A percentile compares a stretch with the other conserved stretches of the same genome.
Evolutionary conservation across 2,329 filamentous ascomycete genomes (phyloP).

Genomic region (Pseudogymnoascus sp.): DNA sequence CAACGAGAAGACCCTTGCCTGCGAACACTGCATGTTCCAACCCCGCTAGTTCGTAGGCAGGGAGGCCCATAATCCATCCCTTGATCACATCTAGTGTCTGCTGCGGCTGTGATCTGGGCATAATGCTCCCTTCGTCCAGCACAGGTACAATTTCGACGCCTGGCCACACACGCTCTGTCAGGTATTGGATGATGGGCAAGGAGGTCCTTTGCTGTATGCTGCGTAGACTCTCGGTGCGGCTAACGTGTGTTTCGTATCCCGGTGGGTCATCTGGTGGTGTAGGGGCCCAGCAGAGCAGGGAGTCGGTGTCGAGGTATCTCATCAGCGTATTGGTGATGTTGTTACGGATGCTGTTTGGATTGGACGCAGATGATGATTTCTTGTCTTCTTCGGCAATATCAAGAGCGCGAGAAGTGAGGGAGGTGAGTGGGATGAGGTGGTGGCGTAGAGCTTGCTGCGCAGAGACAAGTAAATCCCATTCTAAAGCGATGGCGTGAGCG

Average conservation of each 20-base stretch:
- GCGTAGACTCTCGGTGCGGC: constrained; percentile 51
- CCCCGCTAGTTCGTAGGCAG: constrained; percentile 75
- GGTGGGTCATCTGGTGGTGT: constrained; percentile 42
- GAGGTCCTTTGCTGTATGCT: constrained; percentile 64
- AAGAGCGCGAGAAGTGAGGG: constrained; percentile 71
- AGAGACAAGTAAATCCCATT: constrained; percentile 83
- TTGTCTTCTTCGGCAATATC: constrained; percentile 69
- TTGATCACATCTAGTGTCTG: constrained; percentile 69
- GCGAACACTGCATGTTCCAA: constrained; percentile 78
- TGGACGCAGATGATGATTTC: constrained; percentile 14
- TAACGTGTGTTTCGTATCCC: constrained; percentile 36
- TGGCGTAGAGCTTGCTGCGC: constrained; percentile 76
- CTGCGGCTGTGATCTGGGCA: constrained; percentile 65
- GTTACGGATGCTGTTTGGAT: constrained; percentile 44
- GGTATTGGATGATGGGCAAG: constrained; percentile 60
- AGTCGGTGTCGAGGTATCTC: constrained; percentile 87
- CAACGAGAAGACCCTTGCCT: constrained; percentile 77
- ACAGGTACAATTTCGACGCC: constrained; percentile 71
- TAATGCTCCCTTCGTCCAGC: constrained; percentile 69
- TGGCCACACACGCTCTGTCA: constrained; percentile 72
- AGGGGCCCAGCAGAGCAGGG: constrained; percentile 81
- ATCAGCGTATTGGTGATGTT: constrained; percentile 62
- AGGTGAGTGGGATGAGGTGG: constrained; percentile 86
- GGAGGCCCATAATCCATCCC: constrained; percentile 67
- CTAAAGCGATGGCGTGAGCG: constrained; percentile 75